Base-by-base conservation (phyloP, 192 early-diverging fungal species). In the Backusella parvicylindrica region DNA sequence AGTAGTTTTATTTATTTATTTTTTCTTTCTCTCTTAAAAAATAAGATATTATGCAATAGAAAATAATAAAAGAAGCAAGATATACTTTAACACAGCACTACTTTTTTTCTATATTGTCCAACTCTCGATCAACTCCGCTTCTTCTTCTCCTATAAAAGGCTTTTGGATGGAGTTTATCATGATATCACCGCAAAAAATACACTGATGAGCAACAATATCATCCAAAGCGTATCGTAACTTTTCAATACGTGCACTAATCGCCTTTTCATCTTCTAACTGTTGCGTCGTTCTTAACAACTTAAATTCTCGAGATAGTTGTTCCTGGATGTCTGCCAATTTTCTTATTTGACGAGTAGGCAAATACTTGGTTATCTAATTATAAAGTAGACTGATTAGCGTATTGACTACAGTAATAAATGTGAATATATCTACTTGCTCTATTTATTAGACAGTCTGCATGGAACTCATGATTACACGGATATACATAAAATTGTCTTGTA, bases 381-480 rank as follows among this genome's bases (percentile, higher is more conserved):
- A 6, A 1, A n/a, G 6, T 36, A 30, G 79, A 30, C 43, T 3
- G 43, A 7, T 47, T 4, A 47, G n/a, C n/a, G 0, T 6, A 47
- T 47, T 18, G 18, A 47, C 18, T 31, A 32, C 6, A 47, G 13
- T 31, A n/a, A 66, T 31, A 43, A 33, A 65, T n/a, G 2, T 31
- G 21, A 16, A 65, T 16, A 66, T 3, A 66, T 9, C 13, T 78
- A 35, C 21, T 64, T 86, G 94, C 93, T 72, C 83, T 85, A 60
- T 88, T 86, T 37, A 93, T 92, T 43, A 99, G 79, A 76, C 96
- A 98, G 76, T 98, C 96, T 16, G 94, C 87, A 82, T 99, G 98
- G 83, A 94, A 97, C 7, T 90, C 88, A 81, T 98, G 97, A 70
- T 95, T 90, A 78, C 98, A 99, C 1, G 96, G 96, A 72, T 98